phyloP scores from a whole-genome alignment of 1,139 yeast genomes.

The Lodderomyces oxycetoniae region DNA sequence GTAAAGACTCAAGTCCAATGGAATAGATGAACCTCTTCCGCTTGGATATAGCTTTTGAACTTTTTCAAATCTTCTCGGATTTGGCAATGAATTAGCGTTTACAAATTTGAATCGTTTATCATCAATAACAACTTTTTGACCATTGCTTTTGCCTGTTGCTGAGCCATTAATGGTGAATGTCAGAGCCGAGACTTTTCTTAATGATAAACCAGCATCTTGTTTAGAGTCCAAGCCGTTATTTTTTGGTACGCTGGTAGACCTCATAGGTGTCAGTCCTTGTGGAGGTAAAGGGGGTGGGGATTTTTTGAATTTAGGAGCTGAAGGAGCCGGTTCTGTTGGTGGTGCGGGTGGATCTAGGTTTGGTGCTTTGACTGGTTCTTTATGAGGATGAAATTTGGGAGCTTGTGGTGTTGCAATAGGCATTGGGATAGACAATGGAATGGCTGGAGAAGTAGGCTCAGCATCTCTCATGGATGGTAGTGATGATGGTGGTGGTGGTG shows the following conservation, averaged over 20 bases:
- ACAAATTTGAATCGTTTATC: constrained; percentile 69
- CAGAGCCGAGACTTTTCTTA: constrained; percentile 54
- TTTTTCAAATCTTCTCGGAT: constrained; percentile 67
- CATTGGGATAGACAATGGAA: not conserved
- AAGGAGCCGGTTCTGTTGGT: constrained; percentile 17
- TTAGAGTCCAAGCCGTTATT: constrained; percentile 32
- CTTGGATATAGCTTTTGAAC: constrained; percentile 76
- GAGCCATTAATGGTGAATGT: constrained; percentile 45
- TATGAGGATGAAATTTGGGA: constrained; percentile 5
- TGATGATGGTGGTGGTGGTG: constrained; percentile 12
- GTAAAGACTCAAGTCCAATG: constrained; percentile 55
- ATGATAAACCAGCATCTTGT: constrained; percentile 46
- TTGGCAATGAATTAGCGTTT: constrained; percentile 69
- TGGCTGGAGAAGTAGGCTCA: constrained; percentile 5
- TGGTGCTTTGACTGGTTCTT: not conserved
- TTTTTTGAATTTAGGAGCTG: constrained; percentile 16
- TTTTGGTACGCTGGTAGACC: constrained; percentile 3
- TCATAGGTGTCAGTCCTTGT: constrained; percentile 13
- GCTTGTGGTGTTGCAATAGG: constrained; percentile 6
- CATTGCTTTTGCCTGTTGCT: constrained; percentile 14
- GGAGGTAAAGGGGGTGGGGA: constrained; percentile 39
- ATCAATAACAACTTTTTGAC: constrained; percentile 49
- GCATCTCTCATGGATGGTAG: constrained; percentile 11
- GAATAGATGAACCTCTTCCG: constrained; percentile 94
- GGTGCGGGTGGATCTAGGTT: constrained; percentile 17